Evolutionary conservation across 1,284 basidiomycete genomes (phyloP).

Genomic region (Cryptococcus jaspeensis): DNA sequence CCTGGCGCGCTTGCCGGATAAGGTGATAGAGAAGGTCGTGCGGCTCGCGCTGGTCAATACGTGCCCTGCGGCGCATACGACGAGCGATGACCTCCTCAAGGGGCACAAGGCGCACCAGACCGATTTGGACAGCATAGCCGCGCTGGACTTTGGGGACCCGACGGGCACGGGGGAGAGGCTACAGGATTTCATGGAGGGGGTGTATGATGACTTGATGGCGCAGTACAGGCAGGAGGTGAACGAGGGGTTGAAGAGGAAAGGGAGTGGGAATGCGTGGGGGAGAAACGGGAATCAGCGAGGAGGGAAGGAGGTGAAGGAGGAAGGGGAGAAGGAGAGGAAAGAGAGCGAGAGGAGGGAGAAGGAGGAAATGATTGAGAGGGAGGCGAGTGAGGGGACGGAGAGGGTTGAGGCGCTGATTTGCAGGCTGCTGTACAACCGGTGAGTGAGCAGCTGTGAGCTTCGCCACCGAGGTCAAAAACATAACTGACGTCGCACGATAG

Average conservation of each 20-base stretch:
- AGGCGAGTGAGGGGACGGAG: slow-evolving; percentile 58
- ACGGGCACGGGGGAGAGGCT: slow-evolving; percentile 58
- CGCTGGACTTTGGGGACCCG: slow-evolving; percentile 38
- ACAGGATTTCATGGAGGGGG: slow-evolving; percentile 69
- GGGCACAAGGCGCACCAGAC: slow-evolving; percentile 10
- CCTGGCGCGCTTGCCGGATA: slow-evolving; percentile 58
- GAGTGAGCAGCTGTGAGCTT: slow-evolving; percentile 17
- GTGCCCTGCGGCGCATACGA: slow-evolving; percentile 16
- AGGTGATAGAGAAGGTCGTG: slow-evolving; percentile 64
- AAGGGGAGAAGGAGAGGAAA: slow-evolving; percentile 15
- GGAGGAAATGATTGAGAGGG: slow-evolving; percentile 51
- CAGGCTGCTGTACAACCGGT: slow-evolving; percentile 70
- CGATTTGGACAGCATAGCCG: slow-evolving; percentile 17
- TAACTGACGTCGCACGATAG: slow-evolving; percentile 45
- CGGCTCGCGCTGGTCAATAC: slow-evolving; percentile 38
- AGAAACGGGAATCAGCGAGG: neutral
- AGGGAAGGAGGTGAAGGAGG: slow-evolving; percentile 13
- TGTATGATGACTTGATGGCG: slow-evolving; percentile 59
- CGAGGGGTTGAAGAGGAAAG: slow-evolving; percentile 31
- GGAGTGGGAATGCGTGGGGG: slow-evolving; percentile 26
- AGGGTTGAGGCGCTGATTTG: slow-evolving; percentile 69
- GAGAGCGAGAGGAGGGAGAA: slow-evolving; percentile 23
- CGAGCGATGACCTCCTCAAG: slow-evolving; percentile 31
- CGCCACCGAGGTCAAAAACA: neutral
- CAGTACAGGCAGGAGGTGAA: slow-evolving; percentile 34